Evolutionary conservation across 257 asterid genomes (phyloP).

Genomic region (Capsicum rhomboideum): DNA sequence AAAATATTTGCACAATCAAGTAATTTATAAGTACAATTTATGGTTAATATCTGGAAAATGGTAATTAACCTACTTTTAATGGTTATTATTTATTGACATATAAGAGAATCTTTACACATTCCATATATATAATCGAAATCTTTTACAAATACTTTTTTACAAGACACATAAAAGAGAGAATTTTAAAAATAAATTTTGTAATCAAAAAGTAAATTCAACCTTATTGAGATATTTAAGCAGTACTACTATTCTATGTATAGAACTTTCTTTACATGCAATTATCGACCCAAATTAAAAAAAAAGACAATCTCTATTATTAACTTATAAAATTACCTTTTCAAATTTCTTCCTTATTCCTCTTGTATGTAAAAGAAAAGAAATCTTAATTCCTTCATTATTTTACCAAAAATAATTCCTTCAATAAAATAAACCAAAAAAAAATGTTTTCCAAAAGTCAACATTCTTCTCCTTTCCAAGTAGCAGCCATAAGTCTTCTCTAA

Average conservation of each 20-base stretch:
- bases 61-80: neutral
- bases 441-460: neutral
- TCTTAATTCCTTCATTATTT: no score
- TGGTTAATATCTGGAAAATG: no score
- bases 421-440: neutral
- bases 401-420: no score
- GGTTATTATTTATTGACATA: neutral
- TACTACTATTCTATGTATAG: neutral
- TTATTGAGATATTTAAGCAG: neutral
- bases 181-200: neutral
- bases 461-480: neutral
- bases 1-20: neutral
- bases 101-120: neutral
- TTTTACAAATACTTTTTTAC: neutral
- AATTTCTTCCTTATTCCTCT: neutral
- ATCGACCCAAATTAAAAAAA: neutral
- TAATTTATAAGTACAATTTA: neutral
- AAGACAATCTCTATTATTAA: neutral
- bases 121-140: neutral
- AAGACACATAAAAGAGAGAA: neutral
- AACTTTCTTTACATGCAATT: neutral
- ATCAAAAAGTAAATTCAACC: neutral
- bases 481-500: neutral
- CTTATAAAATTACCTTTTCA: neutral
- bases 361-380: neutral